phyloP scores from a whole-genome alignment of 495 filamentous ascomycete genomes.

The Hyphodiscus hymeniophilus region DNA sequence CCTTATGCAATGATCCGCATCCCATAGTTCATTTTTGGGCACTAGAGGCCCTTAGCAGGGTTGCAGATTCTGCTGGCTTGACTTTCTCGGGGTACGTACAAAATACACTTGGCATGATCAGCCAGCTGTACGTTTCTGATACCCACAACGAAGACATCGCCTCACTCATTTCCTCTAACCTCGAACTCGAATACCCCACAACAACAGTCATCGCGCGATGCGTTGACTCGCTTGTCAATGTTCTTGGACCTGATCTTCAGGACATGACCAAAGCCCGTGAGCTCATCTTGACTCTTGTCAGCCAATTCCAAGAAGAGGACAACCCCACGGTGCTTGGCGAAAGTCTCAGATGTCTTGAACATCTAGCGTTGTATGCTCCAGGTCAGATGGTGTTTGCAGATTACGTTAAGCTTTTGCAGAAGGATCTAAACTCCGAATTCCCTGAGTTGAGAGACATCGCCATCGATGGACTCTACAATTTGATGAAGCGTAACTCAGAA shows the following conservation, averaged over 20 bases:
- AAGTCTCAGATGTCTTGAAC: slow-evolving; percentile 77
- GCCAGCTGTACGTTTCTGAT: slow-evolving; percentile 84
- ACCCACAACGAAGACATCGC: slow-evolving; percentile 81
- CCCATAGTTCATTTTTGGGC: slow-evolving; percentile 95
- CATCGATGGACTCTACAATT: slow-evolving; percentile 80
- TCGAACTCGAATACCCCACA: slow-evolving; percentile 75
- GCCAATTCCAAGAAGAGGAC: slow-evolving; percentile 74
- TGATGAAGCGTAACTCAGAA: slow-evolving; percentile 87
- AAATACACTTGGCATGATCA: slow-evolving; percentile 84
- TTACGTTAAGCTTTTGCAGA: slow-evolving; percentile 78
- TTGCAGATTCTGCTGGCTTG: slow-evolving; percentile 87
- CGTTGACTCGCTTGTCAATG: slow-evolving; percentile 92
- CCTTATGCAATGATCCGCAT: slow-evolving; percentile 90
- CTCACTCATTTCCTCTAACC: slow-evolving; percentile 73
- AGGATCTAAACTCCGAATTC: slow-evolving; percentile 59
- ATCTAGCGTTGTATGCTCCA: slow-evolving; percentile 86
- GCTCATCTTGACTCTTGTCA: slow-evolving; percentile 78
- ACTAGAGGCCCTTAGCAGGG: slow-evolving; percentile 75
- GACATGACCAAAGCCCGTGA: slow-evolving; percentile 88
- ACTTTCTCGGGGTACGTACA: slow-evolving; percentile 86
- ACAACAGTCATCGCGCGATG: slow-evolving; percentile 76
- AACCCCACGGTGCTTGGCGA: slow-evolving; percentile 65
- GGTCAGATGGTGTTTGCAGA: slow-evolving; percentile 71
- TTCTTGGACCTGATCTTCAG: slow-evolving; percentile 90
- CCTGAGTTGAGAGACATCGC: slow-evolving; percentile 67